These are phyloP conservation scores for Fusarium oxysporum DNA, from an alignment of 2,329 filamentous ascomycete genomes.

Conservation along the genomic window DNA sequence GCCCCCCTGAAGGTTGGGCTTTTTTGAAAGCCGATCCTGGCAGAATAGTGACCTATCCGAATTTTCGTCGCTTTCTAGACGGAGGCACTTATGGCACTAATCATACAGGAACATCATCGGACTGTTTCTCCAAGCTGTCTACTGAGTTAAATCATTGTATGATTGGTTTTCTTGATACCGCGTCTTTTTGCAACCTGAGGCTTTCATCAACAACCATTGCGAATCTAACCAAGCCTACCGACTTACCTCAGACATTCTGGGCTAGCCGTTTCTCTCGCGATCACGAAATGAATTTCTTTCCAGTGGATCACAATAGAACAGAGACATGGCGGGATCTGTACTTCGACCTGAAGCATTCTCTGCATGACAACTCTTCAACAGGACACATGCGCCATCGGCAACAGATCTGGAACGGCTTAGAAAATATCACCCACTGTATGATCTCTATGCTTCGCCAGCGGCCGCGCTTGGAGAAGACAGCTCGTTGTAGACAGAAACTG, in stretches of 20 bases:
- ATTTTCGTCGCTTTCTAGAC: no score
- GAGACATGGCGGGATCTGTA: slow-evolving; percentile 3
- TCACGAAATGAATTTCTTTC: slow-evolving; percentile 16
- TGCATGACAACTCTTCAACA: background rate
- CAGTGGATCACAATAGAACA: rapidly evolving
- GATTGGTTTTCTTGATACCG: background rate
- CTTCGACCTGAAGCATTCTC: background rate
- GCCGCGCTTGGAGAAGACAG: rapidly evolving
- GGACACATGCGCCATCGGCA: background rate
- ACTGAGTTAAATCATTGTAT: background rate
- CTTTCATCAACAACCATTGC: slow-evolving; percentile 9
- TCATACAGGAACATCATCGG: background rate
- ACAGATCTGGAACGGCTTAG: slow-evolving; percentile 1
- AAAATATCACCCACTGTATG: background rate
- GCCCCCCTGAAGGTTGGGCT: background rate
- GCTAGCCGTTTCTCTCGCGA: slow-evolving; percentile 9
- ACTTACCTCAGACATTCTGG: slow-evolving; percentile 20
- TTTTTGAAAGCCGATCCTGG: background rate
- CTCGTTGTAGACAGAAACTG: background rate
- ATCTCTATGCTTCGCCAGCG: background rate
- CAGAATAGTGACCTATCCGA: background rate
- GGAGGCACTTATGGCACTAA: no score
- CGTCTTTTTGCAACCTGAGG: slow-evolving; percentile 6
- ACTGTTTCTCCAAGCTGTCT: slow-evolving; percentile 1
- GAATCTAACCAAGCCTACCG: background rate